These are phyloP conservation scores for Eucalyptus lansdowneana DNA, from an alignment of 345 rosid genomes.

Conservation along the genomic window DNA sequence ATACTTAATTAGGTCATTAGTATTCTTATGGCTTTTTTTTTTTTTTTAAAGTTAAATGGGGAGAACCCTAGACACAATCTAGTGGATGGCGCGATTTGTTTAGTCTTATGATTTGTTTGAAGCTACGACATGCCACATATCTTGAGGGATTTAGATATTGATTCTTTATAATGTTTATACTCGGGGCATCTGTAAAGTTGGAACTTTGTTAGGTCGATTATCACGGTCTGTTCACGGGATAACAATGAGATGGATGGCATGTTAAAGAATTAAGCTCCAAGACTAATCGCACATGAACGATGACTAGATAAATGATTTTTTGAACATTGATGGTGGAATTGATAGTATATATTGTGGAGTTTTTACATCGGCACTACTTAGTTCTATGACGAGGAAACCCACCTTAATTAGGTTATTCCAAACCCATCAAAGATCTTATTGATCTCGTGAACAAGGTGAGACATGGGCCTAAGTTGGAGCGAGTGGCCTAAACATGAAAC, in stretches of 20 bases:
- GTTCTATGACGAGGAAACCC: neutral
- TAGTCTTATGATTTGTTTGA: neutral
- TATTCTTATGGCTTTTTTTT: neutral
- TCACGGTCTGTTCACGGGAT: neutral
- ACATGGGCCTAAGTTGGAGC: neutral
- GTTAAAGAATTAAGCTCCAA: neutral
- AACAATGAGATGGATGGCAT: neutral
- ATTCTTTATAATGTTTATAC: neutral
- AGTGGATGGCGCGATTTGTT: neutral
- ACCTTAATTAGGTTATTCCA: neutral
- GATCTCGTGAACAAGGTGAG: neutral
- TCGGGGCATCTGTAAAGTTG: neutral
- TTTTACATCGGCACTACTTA: neutral
- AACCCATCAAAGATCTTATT: neutral
- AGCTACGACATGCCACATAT: neutral
- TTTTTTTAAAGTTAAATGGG: neutral
- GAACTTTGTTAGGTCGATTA: neutral
- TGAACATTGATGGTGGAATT: neutral
- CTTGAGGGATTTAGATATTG: neutral
- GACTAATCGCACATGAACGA: accelerated
- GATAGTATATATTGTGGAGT: neutral
- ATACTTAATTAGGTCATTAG: neutral
- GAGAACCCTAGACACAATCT: neutral
- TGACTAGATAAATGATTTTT: neutral
- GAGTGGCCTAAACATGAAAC: neutral